Evolutionary conservation across 176 grass and related monocot species (phyloP), one percentile per base, ranked within the genome.

Genomic region (Panicum miliaceum): DNA sequence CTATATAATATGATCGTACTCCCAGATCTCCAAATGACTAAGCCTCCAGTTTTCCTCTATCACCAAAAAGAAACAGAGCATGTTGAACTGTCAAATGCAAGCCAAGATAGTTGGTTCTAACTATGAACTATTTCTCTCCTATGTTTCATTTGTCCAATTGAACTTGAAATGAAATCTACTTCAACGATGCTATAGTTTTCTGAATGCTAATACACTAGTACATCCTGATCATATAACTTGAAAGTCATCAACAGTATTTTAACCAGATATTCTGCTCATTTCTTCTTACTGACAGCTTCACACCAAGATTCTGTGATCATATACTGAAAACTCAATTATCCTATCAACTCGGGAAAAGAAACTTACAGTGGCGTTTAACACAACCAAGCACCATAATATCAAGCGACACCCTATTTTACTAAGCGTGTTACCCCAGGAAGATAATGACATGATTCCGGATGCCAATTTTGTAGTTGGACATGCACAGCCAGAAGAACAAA

Each of bases 1-100:
- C 96, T 94, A 64, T 98, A 98, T 60, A 98, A 77, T 41, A 95
- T 90, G 54, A 95, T 93, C 77, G 78, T 83, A 85, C 91, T 95
- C 81, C 96, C 96, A 57, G 96, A 93, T 89, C 96, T 88, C 96
- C 96, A 98, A 85, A 98, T 82, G 69, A 98, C 92, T 60, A 95
- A 82, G 8, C 95, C 95, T 76, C 95, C 95, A 51, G 95, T 98
- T 93, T 98, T 98, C 57, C 87, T 90, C 95, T 92, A 82, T 47
- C 19, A 92, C 72, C 8, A 80, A 81, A 88, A 77, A 77, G 15
- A 68, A 12, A 71, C 10, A 63, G 35, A 86, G 14, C 20, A 69
- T 84, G 58, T 26, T 40, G 12, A 68, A 25, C 22, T 41, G 64
- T 68, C 56, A 81, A 84, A 18, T 60, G 37, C 57, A 69, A 53